Percentiles rank a stretch among this genome's conserved stretches.
Conservation (phyloP, 345 rosid genomes). For the Eucalyptus tenuipes region DNA sequence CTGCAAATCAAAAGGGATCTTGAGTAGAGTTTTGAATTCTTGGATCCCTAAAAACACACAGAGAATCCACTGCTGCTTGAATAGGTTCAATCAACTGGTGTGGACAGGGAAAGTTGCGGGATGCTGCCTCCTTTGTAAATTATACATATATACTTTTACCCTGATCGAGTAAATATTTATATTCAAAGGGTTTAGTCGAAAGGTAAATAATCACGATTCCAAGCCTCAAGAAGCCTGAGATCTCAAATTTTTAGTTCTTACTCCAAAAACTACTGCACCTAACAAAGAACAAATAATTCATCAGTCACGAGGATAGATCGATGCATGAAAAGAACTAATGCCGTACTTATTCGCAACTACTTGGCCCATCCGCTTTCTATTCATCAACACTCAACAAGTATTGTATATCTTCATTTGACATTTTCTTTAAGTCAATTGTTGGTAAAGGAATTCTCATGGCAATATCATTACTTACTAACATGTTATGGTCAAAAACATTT, state of each 20-base stretch:
- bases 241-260: background rate
- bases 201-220: background rate
- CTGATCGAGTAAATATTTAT: background rate
- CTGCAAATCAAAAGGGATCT: background rate
- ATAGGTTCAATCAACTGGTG: background rate
- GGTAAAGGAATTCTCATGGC: background rate
- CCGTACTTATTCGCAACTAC: background rate
- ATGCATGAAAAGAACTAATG: background rate
- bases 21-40: background rate
- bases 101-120: background rate
- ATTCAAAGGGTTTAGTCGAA: background rate
- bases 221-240: background rate
- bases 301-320: background rate
- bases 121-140: background rate
- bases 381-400: background rate
- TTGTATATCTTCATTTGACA: background rate
- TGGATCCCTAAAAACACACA: constrained; percentile 1
- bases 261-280: background rate
- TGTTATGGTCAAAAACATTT: background rate
- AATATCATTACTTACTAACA: background rate
- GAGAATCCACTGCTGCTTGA: background rate
- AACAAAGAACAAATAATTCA: background rate
- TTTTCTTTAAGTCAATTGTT: background rate
- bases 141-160: background rate
- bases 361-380: too few species aligned